Base-by-base conservation (phyloP, 345 rosid species). In the Reutealis trisperma region DNA sequence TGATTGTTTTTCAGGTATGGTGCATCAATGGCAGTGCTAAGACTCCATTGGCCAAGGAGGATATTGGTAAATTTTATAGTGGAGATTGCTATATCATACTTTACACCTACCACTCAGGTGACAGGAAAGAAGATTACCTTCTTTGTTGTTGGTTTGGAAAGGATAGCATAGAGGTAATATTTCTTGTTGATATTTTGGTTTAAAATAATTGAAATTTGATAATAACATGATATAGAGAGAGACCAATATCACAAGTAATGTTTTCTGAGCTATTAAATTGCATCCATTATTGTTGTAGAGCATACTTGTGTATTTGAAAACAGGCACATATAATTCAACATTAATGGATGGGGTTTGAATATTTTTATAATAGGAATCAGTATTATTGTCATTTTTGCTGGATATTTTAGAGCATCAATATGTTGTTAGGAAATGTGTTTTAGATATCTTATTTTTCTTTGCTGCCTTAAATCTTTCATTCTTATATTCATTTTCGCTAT, bases 61-160 rank as follows among this genome's bases (percentile, higher is more conserved):
- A 96, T 73, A 79, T 94, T 54, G 97, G 99, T 73, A 94, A 96
- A 88, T 92, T 96, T 77, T 94, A 88, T 61, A 84, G 97, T 67
- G 97, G 99, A 71, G 98, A 96, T 85, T 96, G 99, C 91, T 96
- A 94, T 81, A 81, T 96, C 80, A 83, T 91, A 59, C 97, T 96
- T 76, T 94, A 94, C 82, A 83, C 95, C 73, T 94, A 90, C 82
- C 99, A 90, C 83, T 83, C 97, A 1, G 97, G 97, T 85, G 99
- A 96, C 60, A 89, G 97, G 88, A 96, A 94, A 87, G 99, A 96
- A 85, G 97, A 94, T 85, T 91, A 86, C 85, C 86, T 92, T 79
- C 82, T 96, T 57, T 94, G 99, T 85, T 91, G 88, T 71, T 96
- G 99, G 99, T 82, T 92, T 86, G 99, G 99, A 77, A 89, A 88